Evolutionary conservation across 345 rosid genomes (phyloP).

Genomic region (Limnanthes douglasii): DNA sequence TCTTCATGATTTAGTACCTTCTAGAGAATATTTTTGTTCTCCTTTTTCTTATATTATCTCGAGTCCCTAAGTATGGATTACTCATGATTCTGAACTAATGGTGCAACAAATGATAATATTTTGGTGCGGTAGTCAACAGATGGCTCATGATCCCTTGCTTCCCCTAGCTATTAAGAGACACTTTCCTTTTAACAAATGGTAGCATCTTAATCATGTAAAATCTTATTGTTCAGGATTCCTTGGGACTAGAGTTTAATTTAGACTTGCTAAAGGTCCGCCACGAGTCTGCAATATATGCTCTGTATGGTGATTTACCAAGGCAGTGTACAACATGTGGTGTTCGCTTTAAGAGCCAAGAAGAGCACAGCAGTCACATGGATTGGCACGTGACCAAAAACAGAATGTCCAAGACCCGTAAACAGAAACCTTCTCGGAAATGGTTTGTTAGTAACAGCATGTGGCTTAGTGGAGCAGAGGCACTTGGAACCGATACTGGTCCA

Average conservation of each 20-base stretch:
- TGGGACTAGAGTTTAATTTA: constrained; percentile 64
- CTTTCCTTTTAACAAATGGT: constrained; percentile 2
- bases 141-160: no score
- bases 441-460: constrained; percentile 92
- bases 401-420: constrained; percentile 89
- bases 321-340: constrained; percentile 97
- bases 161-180: neutral
- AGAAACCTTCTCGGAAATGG: constrained; percentile 94
- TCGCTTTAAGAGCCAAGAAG: constrained; percentile 87
- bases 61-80: no score
- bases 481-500: constrained; percentile 87
- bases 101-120: no score
- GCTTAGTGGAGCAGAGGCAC: constrained; percentile 98
- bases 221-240: constrained; percentile 38
- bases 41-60: no score
- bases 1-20: no score
- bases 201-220: constrained; percentile 15
- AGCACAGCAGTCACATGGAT: constrained; percentile 97
- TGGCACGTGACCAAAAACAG: constrained; percentile 99
- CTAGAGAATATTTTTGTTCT: no score
- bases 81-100: no score
- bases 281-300: constrained; percentile 60
- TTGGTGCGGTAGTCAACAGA: no score
- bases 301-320: constrained; percentile 85
- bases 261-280: constrained; percentile 78